Evolutionary conservation across 202 grass and related monocot species (phyloP).

Genomic region (Panicum hallii): DNA sequence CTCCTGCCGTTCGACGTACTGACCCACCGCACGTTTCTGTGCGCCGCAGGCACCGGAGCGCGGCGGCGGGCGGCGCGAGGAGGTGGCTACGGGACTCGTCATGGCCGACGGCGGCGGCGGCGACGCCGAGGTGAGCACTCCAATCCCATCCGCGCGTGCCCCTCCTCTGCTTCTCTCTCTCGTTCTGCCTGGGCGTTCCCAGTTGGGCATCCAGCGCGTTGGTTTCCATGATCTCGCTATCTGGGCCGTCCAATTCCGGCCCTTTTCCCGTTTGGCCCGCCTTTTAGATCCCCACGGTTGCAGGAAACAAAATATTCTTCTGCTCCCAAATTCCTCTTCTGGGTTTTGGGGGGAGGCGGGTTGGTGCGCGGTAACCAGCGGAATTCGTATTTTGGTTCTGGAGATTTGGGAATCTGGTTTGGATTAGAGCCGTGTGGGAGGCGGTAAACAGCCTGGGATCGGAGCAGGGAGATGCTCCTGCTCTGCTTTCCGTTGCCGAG

Average conservation of each 20-base stretch:
- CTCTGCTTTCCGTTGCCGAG: slow-evolving; percentile 11
- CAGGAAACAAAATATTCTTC: neutral
- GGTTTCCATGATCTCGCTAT: neutral
- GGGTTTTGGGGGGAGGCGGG: neutral
- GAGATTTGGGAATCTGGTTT: neutral
- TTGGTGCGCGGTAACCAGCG: slow-evolving; percentile 8
- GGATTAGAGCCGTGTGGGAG: neutral
- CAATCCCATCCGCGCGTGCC: neutral
- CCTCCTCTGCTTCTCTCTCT: neutral
- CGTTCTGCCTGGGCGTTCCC: neutral
- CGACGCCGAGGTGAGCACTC: slow-evolving; percentile 44
- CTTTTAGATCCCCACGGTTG: neutral
- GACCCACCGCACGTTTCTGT: neutral
- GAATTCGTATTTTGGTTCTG: slow-evolving; percentile 10
- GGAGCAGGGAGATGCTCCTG: neutral
- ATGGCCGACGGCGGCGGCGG: slow-evolving; percentile 14
- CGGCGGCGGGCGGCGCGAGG: slow-evolving; percentile 36
- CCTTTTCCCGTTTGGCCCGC: neutral
- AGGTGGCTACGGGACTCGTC: slow-evolving; percentile 56
- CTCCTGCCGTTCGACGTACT: neutral
- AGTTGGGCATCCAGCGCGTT: slow-evolving; percentile 23
- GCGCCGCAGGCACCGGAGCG: slow-evolving; percentile 20
- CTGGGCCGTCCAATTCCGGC: neutral
- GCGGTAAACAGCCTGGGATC: neutral
- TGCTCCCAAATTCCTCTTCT: neutral